Base-by-base conservation (phyloP, 2,329 filamentous ascomycete genomes). In the Penicillium sp. region DNA sequence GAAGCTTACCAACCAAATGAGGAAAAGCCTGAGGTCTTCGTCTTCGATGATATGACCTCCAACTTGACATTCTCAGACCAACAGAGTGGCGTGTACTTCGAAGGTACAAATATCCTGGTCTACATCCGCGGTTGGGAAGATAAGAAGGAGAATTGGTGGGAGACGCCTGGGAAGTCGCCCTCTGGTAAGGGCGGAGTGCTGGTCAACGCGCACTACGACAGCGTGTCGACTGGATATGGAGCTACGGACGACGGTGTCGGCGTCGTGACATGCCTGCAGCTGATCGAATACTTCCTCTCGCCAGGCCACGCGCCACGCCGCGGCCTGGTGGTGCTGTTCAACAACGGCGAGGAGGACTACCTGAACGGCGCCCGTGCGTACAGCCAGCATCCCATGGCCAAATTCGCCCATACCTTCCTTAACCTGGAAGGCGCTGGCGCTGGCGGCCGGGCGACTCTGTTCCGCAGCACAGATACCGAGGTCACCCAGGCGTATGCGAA, bases 361-460 rank as follows among this genome's bases (percentile, higher is more conserved):
- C 81, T 98, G 11, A 91, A 96, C 65, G 95, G 95, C 0, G 92
- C 94, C 6, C 86, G 87, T 61, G 92, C 90, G 5, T 97, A 96
- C 71, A 88, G 90, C 31, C 87, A 92, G 66, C 92, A 93, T 73
- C 90, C 92, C 0, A 82, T 96, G 63, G 87, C 91, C 11, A 86
- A 86, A 54, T 90, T 96, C 58, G 85, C 91, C 10, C 90, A 93
- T 71, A 92, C 91, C 0, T 98, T 99, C 72, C 81, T 98, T 65
- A 99, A 99, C 68, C 85, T 99, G 15, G 95, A 99, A 76, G 95
- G 95, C 12, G 94, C 94, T 42, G 95, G 94, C 52, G 94, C 94
- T 12, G 95, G 95, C 11, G 93, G 94, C 0, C 85, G 92, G 60
- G 93, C 94, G 3, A 89, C 90, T 11, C 81, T 98, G 2, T 98